A percentile compares a stretch with the other conserved stretches of the same genome.
These are phyloP conservation scores for Daldinia concentrica DNA, from an alignment of 495 filamentous ascomycete species.

Conservation along the genomic window DNA sequence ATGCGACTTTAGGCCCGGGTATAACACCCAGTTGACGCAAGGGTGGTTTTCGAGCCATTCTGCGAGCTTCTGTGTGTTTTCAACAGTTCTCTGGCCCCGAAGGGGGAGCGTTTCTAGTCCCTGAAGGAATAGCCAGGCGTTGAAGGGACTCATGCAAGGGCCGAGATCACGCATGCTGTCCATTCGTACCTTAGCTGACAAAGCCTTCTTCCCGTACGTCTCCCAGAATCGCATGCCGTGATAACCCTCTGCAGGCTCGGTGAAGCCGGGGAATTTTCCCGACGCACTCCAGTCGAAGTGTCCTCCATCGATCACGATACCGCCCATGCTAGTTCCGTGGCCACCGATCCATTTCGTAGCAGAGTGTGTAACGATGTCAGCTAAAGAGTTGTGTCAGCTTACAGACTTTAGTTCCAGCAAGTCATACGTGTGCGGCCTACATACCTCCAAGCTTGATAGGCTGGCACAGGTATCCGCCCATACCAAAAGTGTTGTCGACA, in stretches of 20 bases:
- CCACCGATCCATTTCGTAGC: conserved; percentile 57
- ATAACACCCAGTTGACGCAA: conserved; percentile 53
- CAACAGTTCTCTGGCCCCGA: conserved; percentile 49
- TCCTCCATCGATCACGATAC: conserved; percentile 55
- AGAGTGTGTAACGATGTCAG: conserved; percentile 55
- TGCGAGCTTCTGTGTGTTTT: conserved; percentile 53
- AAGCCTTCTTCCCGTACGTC: conserved; percentile 51
- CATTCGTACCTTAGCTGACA: conserved; percentile 53
- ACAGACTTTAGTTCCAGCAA: not conserved
- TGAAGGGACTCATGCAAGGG: conserved; percentile 53
- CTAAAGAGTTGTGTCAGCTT: conserved; percentile 43
- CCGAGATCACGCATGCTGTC: conserved; percentile 56
- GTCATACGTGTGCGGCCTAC: conserved; percentile 7
- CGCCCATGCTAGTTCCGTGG: conserved; percentile 56
- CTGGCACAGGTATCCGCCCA: conserved; percentile 53
- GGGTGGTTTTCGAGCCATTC: conserved; percentile 52
- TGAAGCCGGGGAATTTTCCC: conserved; percentile 55
- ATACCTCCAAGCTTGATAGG: conserved; percentile 51
- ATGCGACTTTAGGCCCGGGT: conserved; percentile 53
- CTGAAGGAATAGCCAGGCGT: conserved; percentile 55
- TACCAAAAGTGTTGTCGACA: conserved; percentile 56
- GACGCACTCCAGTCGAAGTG: conserved; percentile 55
- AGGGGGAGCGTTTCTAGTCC: conserved; percentile 52
- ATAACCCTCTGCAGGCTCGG: conserved; percentile 53
- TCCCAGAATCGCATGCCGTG: conserved; percentile 57